Conservation (phyloP, 192 early-diverging fungal genomes). For the Backusella parvicylindrica region DNA sequence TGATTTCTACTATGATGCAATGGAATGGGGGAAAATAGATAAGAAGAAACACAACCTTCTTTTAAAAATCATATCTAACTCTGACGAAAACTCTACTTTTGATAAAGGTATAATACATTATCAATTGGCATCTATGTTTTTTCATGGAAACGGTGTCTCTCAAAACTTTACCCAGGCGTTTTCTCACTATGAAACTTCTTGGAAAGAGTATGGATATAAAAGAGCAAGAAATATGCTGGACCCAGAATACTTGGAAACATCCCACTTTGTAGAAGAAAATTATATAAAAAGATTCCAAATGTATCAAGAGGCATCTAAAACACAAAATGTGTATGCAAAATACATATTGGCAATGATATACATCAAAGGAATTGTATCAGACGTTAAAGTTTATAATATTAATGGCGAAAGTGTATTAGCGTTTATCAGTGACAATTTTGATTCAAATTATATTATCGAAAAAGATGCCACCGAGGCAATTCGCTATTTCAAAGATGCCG, state of each 20-base stretch:
- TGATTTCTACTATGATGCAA: neutral
- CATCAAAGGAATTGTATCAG: neutral
- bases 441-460: neutral
- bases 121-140: neutral
- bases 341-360: neutral
- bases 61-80: neutral
- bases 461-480: neutral
- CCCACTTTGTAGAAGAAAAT: neutral
- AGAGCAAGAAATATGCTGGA: neutral
- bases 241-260: neutral
- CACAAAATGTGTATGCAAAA: neutral
- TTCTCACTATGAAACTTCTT: neutral
- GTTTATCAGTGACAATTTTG: neutral
- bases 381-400: neutral
- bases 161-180: neutral
- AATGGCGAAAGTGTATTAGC: neutral
- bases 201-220: neutral
- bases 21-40: neutral
- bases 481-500: neutral
- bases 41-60: neutral
- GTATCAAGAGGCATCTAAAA: neutral
- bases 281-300: neutral
- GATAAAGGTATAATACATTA: neutral
- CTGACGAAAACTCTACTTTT: neutral
- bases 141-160: neutral